Conservation (phyloP, 139 green algal species). For the Dunaliella primolecta region DNA sequence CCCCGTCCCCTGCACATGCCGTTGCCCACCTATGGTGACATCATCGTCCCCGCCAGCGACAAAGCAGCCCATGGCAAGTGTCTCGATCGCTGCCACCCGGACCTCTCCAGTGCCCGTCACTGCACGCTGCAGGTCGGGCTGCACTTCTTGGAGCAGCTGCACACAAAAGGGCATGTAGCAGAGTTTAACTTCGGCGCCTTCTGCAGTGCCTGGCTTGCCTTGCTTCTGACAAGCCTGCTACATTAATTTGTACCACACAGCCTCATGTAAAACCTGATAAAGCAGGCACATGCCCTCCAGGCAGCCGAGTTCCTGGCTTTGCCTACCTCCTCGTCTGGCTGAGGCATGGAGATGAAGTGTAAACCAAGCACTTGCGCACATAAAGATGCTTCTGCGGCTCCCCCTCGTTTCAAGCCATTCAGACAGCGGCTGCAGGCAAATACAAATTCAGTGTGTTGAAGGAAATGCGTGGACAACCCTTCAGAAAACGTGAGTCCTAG, state of each 20-base stretch:
- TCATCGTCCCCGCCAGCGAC: constrained; percentile 46
- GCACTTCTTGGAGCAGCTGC: constrained; percentile 37
- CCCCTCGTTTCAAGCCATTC: constrained; percentile 41
- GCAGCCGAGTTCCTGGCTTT: no score
- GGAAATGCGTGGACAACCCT: background rate
- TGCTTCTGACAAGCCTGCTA: no score
- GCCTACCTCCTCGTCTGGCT: background rate
- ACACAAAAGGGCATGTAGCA: background rate
- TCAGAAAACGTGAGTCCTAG: no score
- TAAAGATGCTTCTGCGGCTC: constrained; percentile 42
- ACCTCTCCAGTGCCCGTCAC: constrained; percentile 8
- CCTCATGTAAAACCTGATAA: no score
- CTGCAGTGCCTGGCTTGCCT: no score
- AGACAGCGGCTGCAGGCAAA: constrained; percentile 38
- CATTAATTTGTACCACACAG: no score
- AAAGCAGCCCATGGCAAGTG: constrained; percentile 57
- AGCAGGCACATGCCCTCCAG: no score
- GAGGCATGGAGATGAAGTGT: background rate
- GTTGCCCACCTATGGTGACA: constrained; percentile 27
- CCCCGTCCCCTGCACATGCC: no score
- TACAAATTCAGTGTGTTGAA: background rate
- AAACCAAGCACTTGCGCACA: constrained; percentile 48
- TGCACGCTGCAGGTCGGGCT: constrained; percentile 42
- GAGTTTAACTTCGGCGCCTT: no score
- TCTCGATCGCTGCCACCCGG: constrained; percentile 42